Evolutionary conservation across 495 filamentous ascomycete species (phyloP), one percentile per base, ranked within the genome.

Genomic region (Bacidia gigantensis): DNA sequence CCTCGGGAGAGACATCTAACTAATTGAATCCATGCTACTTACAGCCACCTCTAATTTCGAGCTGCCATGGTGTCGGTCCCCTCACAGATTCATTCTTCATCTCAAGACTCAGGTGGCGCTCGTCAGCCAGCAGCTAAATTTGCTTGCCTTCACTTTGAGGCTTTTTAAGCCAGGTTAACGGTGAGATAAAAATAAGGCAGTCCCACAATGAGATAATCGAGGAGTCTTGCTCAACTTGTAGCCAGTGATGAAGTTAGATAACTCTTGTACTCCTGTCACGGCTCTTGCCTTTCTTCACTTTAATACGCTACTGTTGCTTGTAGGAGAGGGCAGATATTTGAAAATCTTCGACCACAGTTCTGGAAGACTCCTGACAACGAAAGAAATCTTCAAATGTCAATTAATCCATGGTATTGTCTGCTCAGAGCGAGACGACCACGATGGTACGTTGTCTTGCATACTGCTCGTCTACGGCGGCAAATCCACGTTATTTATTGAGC

Each of bases 271-370:
- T 42, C 58, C 58, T 2, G 43, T 55, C 24, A 60, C 57, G 12
- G 55, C 60, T 11, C 46, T 62, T 32, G 35, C 54, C 10, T 58
- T 58, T 45, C 21, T 54, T 11, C 9, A 17, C 9, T 44, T 40
- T n/a, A 24, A 51, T 42, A 46, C 25, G 21, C 44, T 26, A 21
- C 49, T 54, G 17, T 32, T 95, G 12, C 63, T 95, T 10, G 77
- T 75, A 0, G 90, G 82, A 62, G 86, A 93, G 64, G 88, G 89
- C 26, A 74, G 74, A 2, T 80, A 76, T 41, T 61, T 95, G n/a
- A 78, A 77, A 45, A 60, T 84, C 26, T 77, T 83, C 56, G 64
- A 81, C 25, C 5, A 44, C 21, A 21, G 11, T 11, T 41, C 45
- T 21, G 32, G 32, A 11, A 58, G 50, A 14, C 57, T 73, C 3